Evolutionary conservation across 2,329 filamentous ascomycete species (phyloP), one percentile per base, ranked within the genome.

Genomic region (Arthroderma sp.): DNA sequence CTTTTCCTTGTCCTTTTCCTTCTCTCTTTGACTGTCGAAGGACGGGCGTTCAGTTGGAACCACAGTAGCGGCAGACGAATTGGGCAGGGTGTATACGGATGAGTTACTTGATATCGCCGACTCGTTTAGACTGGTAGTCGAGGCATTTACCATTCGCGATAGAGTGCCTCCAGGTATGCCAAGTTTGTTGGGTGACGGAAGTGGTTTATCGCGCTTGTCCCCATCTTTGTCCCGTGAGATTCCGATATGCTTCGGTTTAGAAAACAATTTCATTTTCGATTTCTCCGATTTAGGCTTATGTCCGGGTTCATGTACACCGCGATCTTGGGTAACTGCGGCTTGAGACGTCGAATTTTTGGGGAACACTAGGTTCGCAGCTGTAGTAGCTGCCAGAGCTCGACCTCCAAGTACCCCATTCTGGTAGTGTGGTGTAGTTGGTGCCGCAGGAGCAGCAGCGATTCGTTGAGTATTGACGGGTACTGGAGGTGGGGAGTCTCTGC

Each of bases 251-350:
- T 81, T 81, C 1, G 78, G 77, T 55, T 81, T 81, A 4, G 74
- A 77, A 56, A 83, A 82, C 4, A 81, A 65, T 59, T 81, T 81
- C 72, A 79, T 81, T 63, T 80, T 81, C 33, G 75, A 75, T 55
- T 75, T 76, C 53, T 78, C 73, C 47, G 73, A 73, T 47, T 72
- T 69, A 34, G 63, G 65, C 55, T 78, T 79, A 42, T 38, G 45
- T 37, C 39, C 42, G 29, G 46, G 38, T 22, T 40, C 46, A 48
- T 49, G 38, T 54, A 46, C 42, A 43, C 8, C 29, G 40, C n/a
- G 5, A 15, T 38, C 31, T 34, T 32, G 32, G 32, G 32, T 11
- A 11, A 43, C 27, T 4, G 38, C 22, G n/a, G 22, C 32, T 39
- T 33, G 28, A 7, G 30, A 28, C 22, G 34, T 29, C 4, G 42